Conservation (phyloP, 192 early-diverging fungal species). For the Umbelopsis sp. region DNA sequence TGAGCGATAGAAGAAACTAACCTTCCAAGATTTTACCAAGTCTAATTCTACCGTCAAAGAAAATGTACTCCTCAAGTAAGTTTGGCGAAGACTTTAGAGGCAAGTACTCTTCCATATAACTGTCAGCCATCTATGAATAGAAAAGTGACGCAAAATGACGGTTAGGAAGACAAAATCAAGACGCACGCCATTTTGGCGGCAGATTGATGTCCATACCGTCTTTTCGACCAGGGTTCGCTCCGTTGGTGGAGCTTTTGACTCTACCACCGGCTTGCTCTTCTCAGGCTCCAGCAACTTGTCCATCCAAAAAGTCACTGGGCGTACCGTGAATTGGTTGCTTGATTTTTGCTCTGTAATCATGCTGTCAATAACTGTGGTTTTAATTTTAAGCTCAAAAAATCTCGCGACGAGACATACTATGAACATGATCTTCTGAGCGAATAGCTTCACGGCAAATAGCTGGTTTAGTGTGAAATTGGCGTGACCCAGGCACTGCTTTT, state of each 20-base stretch:
- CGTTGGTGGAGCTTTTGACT: neutral
- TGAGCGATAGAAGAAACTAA: neutral
- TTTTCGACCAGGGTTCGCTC: constrained; percentile 23
- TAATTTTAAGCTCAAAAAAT: no score
- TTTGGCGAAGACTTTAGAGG: constrained; percentile 76
- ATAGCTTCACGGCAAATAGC: no score
- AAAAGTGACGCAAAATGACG: no score
- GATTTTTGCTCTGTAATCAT: neutral
- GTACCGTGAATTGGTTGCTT: constrained; percentile 19
- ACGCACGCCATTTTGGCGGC: no score
- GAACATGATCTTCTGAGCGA: no score
- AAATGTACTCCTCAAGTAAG: constrained; percentile 82
- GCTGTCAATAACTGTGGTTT: neutral
- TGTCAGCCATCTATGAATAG: constrained; percentile 58
- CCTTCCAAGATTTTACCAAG: constrained; percentile 85
- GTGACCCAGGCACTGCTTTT: no score
- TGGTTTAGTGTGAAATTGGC: no score
- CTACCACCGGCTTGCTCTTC: constrained; percentile 16
- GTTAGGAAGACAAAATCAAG: no score
- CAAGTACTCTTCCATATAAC: constrained; percentile 77
- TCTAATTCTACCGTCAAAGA: constrained; percentile 71
- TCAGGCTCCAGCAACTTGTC: constrained; percentile 38
- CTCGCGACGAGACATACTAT: no score
- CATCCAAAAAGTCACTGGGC: constrained; percentile 47
- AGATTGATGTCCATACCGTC: constrained; percentile 22